Evolutionary conservation across 2,329 filamentous ascomycete genomes (phyloP).

Genomic region (Pseudogymnoascus pannorum): DNA sequence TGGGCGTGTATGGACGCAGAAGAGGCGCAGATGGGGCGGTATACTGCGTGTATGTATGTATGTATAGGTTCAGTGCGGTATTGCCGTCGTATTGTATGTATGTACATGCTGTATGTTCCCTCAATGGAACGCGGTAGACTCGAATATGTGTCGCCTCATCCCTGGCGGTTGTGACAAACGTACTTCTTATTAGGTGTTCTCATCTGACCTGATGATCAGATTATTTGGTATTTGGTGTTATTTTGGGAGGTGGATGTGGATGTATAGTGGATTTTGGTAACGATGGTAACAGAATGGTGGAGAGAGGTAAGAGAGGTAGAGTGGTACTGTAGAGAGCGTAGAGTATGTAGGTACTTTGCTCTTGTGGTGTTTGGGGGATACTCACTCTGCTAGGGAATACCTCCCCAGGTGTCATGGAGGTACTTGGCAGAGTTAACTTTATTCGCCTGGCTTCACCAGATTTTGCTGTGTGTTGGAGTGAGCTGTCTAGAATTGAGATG

Average conservation of each 20-base stretch:
- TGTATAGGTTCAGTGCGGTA: no score
- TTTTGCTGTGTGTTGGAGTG: background rate
- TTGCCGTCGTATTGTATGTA: no score
- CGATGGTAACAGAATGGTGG: background rate
- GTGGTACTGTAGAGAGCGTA: no score
- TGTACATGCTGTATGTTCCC: no score
- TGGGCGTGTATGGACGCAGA: background rate
- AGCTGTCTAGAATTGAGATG: background rate
- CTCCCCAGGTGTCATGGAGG: background rate
- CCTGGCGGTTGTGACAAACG: background rate
- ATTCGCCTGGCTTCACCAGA: background rate
- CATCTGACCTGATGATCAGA: slow-evolving; percentile 4
- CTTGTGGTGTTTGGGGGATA: no score
- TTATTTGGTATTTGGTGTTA: background rate
- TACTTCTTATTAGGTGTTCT: no score
- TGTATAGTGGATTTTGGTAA: background rate
- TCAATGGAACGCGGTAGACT: no score
- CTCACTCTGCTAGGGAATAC: background rate
- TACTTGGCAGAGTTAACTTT: background rate
- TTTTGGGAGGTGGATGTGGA: background rate
- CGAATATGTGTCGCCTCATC: background rate
- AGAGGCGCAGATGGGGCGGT: background rate
- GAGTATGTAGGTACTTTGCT: no score
- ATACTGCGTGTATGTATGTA: no score
- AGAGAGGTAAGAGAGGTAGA: no score